phyloP scores from a whole-genome alignment of 2,329 filamentous ascomycete species.

The Cladosporium sp. region DNA sequence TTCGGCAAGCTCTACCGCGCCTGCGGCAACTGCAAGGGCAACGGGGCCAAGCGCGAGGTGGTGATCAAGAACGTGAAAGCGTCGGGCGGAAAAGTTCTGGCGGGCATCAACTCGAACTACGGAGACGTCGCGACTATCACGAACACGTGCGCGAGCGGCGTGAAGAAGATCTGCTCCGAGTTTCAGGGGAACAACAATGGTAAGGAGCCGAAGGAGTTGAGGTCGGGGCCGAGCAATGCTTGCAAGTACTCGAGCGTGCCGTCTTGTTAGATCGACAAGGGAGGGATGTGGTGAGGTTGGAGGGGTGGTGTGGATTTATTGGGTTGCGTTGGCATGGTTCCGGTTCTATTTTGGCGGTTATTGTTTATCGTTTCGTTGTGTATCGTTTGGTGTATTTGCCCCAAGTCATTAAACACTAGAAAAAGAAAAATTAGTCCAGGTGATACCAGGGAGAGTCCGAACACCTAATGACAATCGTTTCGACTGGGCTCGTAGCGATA shows the following conservation, averaged over 20 bases:
- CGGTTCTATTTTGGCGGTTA: no score
- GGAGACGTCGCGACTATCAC: constrained; percentile 9
- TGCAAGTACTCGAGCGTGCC: constrained; percentile 14
- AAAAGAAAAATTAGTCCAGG: no score
- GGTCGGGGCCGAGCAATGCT: constrained; percentile 6
- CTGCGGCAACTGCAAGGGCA: constrained; percentile 13
- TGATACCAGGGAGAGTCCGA: no score
- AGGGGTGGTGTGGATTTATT: not conserved
- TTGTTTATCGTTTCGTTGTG: no score
- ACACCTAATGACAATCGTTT: no score
- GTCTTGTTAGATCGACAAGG: constrained; percentile 14
- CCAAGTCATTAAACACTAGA: no score
- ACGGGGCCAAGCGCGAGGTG: constrained; percentile 11
- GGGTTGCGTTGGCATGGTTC: no score
- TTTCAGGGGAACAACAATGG: constrained; percentile 12
- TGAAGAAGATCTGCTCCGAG: constrained; percentile 8
- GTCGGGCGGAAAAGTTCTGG: constrained; percentile 9
- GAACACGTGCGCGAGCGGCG: constrained; percentile 12
- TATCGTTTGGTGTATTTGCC: no score
- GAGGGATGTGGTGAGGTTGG: no score
- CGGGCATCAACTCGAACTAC: constrained; percentile 14
- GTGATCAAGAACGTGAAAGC: constrained; percentile 13
- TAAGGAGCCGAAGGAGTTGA: constrained; percentile 10
- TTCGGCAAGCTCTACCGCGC: constrained; percentile 10
- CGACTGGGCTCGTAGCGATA: no score